A percentile compares a stretch with the other conserved stretches of the same genome.
Conservation (phyloP, 2,329 filamentous ascomycete genomes). For the Alternaria brassicicola region DNA sequence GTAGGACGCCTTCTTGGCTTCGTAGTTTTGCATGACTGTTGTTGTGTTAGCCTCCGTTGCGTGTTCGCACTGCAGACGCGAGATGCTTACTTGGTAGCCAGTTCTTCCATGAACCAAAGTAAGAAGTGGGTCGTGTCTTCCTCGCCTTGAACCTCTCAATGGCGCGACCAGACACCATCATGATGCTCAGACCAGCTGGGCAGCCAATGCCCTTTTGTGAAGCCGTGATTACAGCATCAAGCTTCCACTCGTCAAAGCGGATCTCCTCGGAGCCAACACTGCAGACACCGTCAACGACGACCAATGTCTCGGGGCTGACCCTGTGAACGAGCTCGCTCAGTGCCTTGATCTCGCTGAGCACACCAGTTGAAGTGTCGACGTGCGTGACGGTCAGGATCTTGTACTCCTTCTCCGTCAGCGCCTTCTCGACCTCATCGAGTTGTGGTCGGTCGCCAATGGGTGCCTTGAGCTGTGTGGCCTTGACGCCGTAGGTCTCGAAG, state of each 20-base stretch:
- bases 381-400: slow-evolving; percentile 95
- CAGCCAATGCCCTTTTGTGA: slow-evolving; percentile 97
- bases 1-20: slow-evolving; percentile 96
- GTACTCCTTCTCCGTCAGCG: slow-evolving; percentile 87
- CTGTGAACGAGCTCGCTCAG: slow-evolving; percentile 81
- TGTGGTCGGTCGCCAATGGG: slow-evolving; percentile 87
- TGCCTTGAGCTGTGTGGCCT: slow-evolving; percentile 87
- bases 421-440: slow-evolving; percentile 84
- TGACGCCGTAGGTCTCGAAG: slow-evolving; percentile 87
- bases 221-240: slow-evolving; percentile 92
- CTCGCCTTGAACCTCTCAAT: slow-evolving; percentile 80
- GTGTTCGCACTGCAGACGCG: neutral
- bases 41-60: slow-evolving; percentile 22
- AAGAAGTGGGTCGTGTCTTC: slow-evolving; percentile 81
- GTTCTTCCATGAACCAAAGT: slow-evolving; percentile 97
- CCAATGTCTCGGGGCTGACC: slow-evolving; percentile 87
- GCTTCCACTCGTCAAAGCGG: slow-evolving; percentile 89
- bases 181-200: slow-evolving; percentile 90
- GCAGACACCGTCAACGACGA: slow-evolving; percentile 96
- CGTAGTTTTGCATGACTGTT: slow-evolving; percentile 96
- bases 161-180: slow-evolving; percentile 89
- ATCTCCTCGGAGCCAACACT: slow-evolving; percentile 97
- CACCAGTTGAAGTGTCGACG: slow-evolving; percentile 95
- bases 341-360: slow-evolving; percentile 86
- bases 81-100: slow-evolving; percentile 78